Evolutionary conservation across 2,329 filamentous ascomycete genomes (phyloP), one percentile per base, ranked within the genome.

Genomic region (Periconia sp.): DNA sequence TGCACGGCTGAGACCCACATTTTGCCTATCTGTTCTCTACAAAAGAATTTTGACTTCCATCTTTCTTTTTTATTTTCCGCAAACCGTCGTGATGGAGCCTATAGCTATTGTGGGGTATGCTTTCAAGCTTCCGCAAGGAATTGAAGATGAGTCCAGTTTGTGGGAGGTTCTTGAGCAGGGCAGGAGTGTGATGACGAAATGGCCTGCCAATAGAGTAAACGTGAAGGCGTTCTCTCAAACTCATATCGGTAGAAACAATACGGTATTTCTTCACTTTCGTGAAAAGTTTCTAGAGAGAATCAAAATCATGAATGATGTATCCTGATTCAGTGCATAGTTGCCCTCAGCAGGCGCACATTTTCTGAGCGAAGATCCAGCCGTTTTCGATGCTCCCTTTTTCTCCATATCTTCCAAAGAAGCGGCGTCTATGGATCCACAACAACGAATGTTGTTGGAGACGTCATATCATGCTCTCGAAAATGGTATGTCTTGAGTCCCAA

Each of bases 51-150:
- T 27, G 8, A 27, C 3, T 27, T 27, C 23, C 23, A 27, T 27
- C 23, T 27, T 27, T 27, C 23, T 27, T 27, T 27, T 27, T 27
- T 27, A 27, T 27, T 27, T 27, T 27, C 23, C 23, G 15, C 33
- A 37, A 6, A 37, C 3, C 33, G 15, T 14, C 6, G 14, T 20
- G 6, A 37, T 53, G 54, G 56, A 59, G 45, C 64, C 64, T 1
- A 53, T 60, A n/a, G 74, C 74, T 10, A 63, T 76, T 13, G 60
- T 75, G 46, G 73, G 73, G 20, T 65, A 70, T 42, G 58, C 63
- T 15, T 55, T 56, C 41, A 56, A 49, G n/a, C 55, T 64, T 18
- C 57, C 61, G 8, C 45, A 54, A 20, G 52, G 47, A 37, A 52
- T 49, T 1, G 49, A 37, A 17, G 45, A 35, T n/a, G 37, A 51